These are phyloP conservation scores for Marvania coccoides DNA, from an alignment of 139 green algal genomes.

Conservation along the genomic window DNA sequence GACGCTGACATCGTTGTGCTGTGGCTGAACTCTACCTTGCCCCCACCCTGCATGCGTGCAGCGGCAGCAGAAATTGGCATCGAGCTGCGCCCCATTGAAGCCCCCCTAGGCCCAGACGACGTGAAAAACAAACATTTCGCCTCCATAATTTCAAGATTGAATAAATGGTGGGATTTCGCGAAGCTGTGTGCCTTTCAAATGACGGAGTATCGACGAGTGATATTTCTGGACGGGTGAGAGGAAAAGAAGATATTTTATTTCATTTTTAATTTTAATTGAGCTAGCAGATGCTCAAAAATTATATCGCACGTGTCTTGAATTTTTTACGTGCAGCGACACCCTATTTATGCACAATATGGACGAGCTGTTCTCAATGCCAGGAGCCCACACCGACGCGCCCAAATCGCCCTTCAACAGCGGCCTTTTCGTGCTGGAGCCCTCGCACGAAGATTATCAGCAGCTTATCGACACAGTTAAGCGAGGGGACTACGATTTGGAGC, in stretches of 20 bases:
- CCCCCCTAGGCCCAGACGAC: neutral
- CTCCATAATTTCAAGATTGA: neutral
- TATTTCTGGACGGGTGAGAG: conserved; percentile 4
- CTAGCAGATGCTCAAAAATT: too few relatives aligned
- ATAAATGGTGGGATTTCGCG: conserved; percentile 6
- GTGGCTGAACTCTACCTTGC: neutral
- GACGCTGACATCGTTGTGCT: neutral
- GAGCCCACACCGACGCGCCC: neutral
- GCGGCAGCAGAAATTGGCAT: neutral
- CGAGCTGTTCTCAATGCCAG: neutral
- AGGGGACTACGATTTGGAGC: neutral
- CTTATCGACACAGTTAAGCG: neutral
- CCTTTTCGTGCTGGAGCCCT: neutral
- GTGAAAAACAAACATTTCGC: neutral
- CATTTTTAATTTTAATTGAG: too few relatives aligned
- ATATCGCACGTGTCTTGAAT: too few relatives aligned
- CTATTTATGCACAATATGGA: neutral
- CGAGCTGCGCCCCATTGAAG: neutral
- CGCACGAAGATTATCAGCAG: neutral
- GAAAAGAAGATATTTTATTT: too few relatives aligned
- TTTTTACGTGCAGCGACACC: too few relatives aligned
- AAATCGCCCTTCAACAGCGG: neutral
- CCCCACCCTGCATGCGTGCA: neutral
- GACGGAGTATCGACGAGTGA: neutral
- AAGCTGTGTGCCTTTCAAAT: neutral